Conservation (phyloP, 768 basidiomycete genomes). For the Piloderma croceum region DNA sequence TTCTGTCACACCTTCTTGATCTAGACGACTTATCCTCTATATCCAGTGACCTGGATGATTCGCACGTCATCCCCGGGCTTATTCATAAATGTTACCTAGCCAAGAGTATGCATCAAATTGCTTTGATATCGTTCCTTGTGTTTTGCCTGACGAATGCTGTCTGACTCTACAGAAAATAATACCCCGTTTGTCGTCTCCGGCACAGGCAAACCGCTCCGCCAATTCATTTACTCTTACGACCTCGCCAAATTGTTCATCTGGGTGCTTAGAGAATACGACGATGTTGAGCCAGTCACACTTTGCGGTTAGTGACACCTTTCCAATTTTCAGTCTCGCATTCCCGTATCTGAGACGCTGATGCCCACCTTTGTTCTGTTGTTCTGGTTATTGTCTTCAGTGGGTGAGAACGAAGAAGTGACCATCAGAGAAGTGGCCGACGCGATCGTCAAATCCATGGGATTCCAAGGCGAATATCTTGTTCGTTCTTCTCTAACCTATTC, state of each 20-base stretch:
- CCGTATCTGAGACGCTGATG: not conserved
- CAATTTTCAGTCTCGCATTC: too few relatives aligned
- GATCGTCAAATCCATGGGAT: conserved; percentile 80
- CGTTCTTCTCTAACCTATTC: conserved; percentile 18
- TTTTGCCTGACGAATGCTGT: not conserved
- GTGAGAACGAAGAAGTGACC: conserved; percentile 90
- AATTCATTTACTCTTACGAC: conserved; percentile 96
- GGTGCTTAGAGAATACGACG: conserved; percentile 85
- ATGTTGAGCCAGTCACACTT: conserved; percentile 89
- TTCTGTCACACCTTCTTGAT: not conserved
- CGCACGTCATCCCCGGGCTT: conserved; percentile 92
- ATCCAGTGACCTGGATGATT: conserved; percentile 78
- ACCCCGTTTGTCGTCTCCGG: conserved; percentile 87
- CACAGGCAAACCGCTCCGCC: conserved; percentile 88
- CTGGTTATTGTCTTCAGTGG: conserved; percentile 43
- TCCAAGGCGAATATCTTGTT: conserved; percentile 71
- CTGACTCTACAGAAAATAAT: conserved; percentile 60
- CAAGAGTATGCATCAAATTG: conserved; percentile 48
- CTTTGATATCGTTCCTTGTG: not conserved
- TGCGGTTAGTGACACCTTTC: conserved; percentile 62
- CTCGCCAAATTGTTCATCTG: conserved; percentile 94
- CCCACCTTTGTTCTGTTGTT: not conserved
- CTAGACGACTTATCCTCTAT: too few relatives aligned
- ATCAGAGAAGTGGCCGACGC: conserved; percentile 88
- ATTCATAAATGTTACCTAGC: conserved; percentile 92